phyloP scores from a whole-genome alignment of 768 basidiomycete genomes.

The Mycena maculata region DNA sequence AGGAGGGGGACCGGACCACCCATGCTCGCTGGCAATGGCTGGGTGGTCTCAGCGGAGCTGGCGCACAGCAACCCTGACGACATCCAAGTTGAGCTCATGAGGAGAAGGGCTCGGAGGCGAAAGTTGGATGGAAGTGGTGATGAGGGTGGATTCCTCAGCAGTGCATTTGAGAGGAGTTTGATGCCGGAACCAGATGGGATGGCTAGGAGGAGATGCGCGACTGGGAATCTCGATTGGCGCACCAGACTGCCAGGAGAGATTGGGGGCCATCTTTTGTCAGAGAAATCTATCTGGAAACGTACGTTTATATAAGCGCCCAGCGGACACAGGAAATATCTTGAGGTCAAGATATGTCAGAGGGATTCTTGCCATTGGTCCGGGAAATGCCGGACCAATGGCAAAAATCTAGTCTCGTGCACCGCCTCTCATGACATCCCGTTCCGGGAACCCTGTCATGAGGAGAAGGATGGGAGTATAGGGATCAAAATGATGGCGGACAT shows the following conservation, averaged over 20 bases:
- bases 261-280: too few relatives aligned
- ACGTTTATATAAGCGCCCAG: too few relatives aligned
- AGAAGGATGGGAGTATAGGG: too few relatives aligned
- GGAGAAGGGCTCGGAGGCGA: background rate
- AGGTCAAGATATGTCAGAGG: too few relatives aligned
- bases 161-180: background rate
- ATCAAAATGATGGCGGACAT: too few relatives aligned
- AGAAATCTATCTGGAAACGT: too few relatives aligned
- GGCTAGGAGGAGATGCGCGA: background rate
- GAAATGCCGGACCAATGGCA: too few relatives aligned
- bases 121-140: background rate
- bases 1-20: background rate
- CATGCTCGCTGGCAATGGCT: background rate
- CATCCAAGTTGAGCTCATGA: background rate
- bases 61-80: background rate
- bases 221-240: background rate
- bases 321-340: too few relatives aligned
- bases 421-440: too few relatives aligned
- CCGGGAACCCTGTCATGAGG: too few relatives aligned
- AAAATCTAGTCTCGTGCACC: too few relatives aligned
- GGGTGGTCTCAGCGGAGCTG: constrained; percentile 2
- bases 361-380: too few relatives aligned
- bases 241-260: background rate
- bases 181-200: background rate
- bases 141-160: background rate